These are phyloP conservation scores for Rhodotorula sp. DNA, from an alignment of 1,284 basidiomycete species.

Conservation along the genomic window DNA sequence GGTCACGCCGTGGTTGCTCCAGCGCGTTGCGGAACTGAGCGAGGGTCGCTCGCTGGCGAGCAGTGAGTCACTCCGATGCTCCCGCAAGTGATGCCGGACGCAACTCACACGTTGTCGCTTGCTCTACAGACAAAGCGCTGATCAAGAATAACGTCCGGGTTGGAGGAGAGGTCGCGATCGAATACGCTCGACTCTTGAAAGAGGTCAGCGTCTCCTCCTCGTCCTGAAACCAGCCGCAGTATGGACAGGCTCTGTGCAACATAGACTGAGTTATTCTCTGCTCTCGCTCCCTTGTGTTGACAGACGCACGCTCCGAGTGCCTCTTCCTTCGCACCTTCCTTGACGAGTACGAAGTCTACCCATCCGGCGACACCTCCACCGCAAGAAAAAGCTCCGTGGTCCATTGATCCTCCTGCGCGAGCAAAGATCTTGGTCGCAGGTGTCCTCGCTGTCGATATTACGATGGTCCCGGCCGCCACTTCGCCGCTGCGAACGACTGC, in stretches of 20 bases:
- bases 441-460: slow-evolving; percentile 81
- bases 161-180: slow-evolving; percentile 76
- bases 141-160: slow-evolving; percentile 87
- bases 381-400: neutral
- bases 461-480: slow-evolving; percentile 53
- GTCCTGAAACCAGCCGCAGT: neutral
- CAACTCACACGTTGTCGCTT: neutral
- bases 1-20: slow-evolving; percentile 91
- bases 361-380: neutral
- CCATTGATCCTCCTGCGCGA: neutral
- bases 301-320: neutral
- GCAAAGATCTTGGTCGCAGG: slow-evolving; percentile 62
- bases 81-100: neutral
- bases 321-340: neutral
- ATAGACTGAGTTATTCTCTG: neutral
- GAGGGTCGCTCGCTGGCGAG: slow-evolving; percentile 68
- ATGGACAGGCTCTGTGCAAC: slow-evolving; percentile 6
- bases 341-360: neutral
- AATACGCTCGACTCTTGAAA: slow-evolving; percentile 62
- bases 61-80: slow-evolving; percentile 55
- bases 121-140: slow-evolving; percentile 70
- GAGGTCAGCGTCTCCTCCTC: slow-evolving; percentile 17
- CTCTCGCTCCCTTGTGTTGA: neutral
- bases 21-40: slow-evolving; percentile 78
- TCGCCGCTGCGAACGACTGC: slow-evolving; percentile 64